A percentile compares a stretch with the other conserved stretches of the same genome.
phyloP scores from a whole-genome alignment of 192 early-diverging fungal genomes.

The Podila horticola region DNA sequence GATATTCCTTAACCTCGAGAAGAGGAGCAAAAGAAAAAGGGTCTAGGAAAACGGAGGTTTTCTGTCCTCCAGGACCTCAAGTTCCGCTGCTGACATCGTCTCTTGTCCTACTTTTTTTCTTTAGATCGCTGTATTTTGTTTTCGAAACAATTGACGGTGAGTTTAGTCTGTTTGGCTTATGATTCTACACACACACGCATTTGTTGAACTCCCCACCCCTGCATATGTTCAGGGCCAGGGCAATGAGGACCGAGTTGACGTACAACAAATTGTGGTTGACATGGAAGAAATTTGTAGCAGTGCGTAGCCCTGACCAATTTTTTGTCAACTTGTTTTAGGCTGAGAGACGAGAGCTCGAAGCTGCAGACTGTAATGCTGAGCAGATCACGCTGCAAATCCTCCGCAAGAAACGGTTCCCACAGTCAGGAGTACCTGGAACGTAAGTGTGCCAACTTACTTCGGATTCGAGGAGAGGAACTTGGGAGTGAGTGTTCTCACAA shows the following conservation, averaged over 20 bases:
- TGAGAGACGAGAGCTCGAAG: constrained; percentile 57
- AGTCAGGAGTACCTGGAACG: constrained; percentile 50
- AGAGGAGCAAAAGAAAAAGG: too few species aligned
- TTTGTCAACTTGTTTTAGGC: constrained; percentile 19
- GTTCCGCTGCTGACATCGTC: background rate
- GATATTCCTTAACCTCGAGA: too few species aligned
- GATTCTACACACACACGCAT: background rate
- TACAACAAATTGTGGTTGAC: background rate
- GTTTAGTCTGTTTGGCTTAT: background rate
- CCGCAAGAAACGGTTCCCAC: constrained; percentile 68
- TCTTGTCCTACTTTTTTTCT: background rate
- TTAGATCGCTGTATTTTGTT: constrained; percentile 61
- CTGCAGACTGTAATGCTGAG: constrained; percentile 51
- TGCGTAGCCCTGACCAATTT: background rate
- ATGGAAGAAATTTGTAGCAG: too few species aligned
- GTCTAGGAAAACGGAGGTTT: background rate
- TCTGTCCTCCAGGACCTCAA: too few species aligned
- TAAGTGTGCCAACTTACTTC: constrained; percentile 17
- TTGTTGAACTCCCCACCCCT: background rate
- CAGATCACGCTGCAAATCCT: constrained; percentile 60
- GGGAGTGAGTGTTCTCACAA: too few species aligned
- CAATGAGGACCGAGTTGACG: background rate
- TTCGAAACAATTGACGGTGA: constrained; percentile 60
- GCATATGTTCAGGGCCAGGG: constrained; percentile 2
- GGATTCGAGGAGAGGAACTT: too few species aligned